phyloP scores from a whole-genome alignment of 768 basidiomycete genomes.

The Leccinellum rugosiceps region DNA sequence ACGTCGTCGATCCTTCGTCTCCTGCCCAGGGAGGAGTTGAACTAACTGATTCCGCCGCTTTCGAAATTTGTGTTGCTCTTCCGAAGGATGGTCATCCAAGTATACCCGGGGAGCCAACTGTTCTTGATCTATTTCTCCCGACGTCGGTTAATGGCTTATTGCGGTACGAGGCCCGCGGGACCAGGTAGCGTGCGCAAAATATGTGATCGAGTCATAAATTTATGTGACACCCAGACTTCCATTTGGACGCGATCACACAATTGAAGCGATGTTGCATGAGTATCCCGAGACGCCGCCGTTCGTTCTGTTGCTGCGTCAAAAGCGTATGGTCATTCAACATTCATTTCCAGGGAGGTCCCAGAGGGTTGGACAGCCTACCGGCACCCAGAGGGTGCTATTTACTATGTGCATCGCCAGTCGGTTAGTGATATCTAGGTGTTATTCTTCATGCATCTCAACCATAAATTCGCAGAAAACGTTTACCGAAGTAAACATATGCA shows the following conservation, averaged over 20 bases:
- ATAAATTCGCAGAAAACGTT: constrained; percentile 42
- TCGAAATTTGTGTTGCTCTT: background rate
- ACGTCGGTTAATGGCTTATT: constrained; percentile 9
- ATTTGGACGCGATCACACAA: background rate
- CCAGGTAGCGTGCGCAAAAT: constrained; percentile 4
- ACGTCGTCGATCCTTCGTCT: background rate
- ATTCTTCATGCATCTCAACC: constrained; percentile 1
- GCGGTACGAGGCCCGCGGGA: constrained; percentile 3
- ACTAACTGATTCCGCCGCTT: background rate
- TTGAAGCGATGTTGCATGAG: constrained; percentile 13
- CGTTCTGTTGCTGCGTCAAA: constrained; percentile 3
- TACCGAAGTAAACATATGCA: constrained; percentile 53
- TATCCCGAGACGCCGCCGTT: constrained; percentile 14
- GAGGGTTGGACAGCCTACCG: constrained; percentile 43
- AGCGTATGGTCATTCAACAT: background rate
- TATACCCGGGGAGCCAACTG: background rate
- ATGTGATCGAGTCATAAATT: background rate
- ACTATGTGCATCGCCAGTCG: constrained; percentile 47
- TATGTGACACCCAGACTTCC: constrained; percentile 5
- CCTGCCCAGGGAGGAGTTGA: background rate
- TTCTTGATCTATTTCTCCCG: constrained; percentile 1
- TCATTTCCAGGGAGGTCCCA: constrained; percentile 15
- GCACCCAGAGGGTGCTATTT: constrained; percentile 67
- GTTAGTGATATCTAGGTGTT: constrained; percentile 29
- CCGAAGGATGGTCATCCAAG: constrained; percentile 2